A percentile compares a stretch with the other conserved stretches of the same genome.
These are phyloP conservation scores for Flaveria linearis DNA, from an alignment of 129 eudicot genomes.

Conservation along the genomic window DNA sequence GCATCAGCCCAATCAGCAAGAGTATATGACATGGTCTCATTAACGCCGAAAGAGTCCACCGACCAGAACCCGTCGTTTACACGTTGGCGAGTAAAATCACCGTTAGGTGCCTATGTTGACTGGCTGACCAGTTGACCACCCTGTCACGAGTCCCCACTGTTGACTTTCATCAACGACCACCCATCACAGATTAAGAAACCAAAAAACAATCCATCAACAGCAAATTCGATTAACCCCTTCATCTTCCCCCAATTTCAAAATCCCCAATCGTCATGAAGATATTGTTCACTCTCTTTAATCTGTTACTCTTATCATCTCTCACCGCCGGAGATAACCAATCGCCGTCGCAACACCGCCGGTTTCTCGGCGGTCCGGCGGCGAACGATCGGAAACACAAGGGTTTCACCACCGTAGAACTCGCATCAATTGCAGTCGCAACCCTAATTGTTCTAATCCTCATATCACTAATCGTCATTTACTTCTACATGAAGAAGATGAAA, in stretches of 20 bases:
- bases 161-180: constrained; percentile 9
- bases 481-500: constrained; percentile 27
- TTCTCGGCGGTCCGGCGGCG: background rate
- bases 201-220: constrained; percentile 17
- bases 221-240: background rate
- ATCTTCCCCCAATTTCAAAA: constrained; percentile 11
- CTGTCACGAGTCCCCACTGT: background rate
- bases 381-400: constrained; percentile 20
- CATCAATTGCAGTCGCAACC: constrained; percentile 41
- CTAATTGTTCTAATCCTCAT: constrained; percentile 45
- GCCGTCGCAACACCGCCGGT: constrained; percentile 19
- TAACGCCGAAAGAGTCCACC: constrained; percentile 32
- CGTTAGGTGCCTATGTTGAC: constrained; percentile 36
- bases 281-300: constrained; percentile 15
- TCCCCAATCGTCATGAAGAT: background rate
- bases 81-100: constrained; percentile 12
- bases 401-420: constrained; percentile 35
- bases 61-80: constrained; percentile 21
- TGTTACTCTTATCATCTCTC: constrained; percentile 14
- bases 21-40: constrained; percentile 1
- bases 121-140: constrained; percentile 11
- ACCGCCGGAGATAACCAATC: constrained; percentile 41
- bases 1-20: too few relatives aligned
- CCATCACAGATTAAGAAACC: background rate
- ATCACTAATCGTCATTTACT: constrained; percentile 36